Evolutionary conservation across 78 protist species (phyloP), one percentile per base, ranked within the genome.

Genomic region (Emiliania huxleyi): DNA sequence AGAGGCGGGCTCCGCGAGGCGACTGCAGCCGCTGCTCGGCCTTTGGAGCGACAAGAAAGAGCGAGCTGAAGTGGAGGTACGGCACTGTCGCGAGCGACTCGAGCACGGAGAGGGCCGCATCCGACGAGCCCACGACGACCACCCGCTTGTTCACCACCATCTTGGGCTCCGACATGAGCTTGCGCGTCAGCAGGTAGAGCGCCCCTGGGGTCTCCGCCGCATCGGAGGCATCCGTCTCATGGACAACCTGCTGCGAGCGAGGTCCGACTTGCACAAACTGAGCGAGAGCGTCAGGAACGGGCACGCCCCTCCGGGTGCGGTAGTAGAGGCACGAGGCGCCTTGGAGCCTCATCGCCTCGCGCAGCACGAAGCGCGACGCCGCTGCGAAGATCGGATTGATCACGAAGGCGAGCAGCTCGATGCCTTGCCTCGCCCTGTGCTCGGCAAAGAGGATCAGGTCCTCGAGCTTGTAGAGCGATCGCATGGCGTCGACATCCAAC

Each of bases 61-160:
- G 52, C 40, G 19, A 43, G 48, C 49, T 42, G 94, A 92, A 92
- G 69, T 37, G 4, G 52, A 77, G 88, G 84, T 43, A 43, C 40
- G 94, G 90, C 69, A 43, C 88, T 37, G 55, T 0, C 48, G 29
- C 4, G 22, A 91, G 93, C 42, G 40, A 4, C 56, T 77, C 90
- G 46, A 91, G 85, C 0, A 71, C 5, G 26, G 90, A 49, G 55
- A 91, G 56, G 33, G 90, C 52, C 6, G 87, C 12, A 56, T 81
- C 89, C 37, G 91, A 81, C 29, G 79, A 55, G 46, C 94, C 94
- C 23, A 92, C 91, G 33, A 92, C 94, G 25, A 92, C 94, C 69
- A 92, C 33, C 22, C 94, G 88, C 62, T 18, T 11, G 46, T 92
- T 92, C 56, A 19, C 21, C 26, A 29, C 23, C 21, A 35, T 46